Percentiles rank a stretch among this genome's conserved stretches.
These are phyloP conservation scores for Suhomyces taliae DNA, from an alignment of 1,139 yeast species.

Conservation along the genomic window DNA sequence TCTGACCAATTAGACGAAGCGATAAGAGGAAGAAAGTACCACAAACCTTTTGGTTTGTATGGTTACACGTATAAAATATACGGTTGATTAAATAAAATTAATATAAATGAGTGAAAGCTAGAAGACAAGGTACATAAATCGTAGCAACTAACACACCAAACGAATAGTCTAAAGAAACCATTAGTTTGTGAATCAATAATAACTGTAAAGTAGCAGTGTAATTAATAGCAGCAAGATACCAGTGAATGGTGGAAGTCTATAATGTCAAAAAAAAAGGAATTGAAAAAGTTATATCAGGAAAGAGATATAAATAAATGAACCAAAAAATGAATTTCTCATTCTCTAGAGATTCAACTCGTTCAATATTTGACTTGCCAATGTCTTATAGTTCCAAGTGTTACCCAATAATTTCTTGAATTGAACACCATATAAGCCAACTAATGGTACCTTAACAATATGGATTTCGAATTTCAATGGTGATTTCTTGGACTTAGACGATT, in stretches of 20 bases:
- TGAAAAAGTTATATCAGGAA: too few relatives aligned
- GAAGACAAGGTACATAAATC: neutral
- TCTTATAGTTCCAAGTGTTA: conserved; percentile 93
- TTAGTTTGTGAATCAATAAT: conserved; percentile 38
- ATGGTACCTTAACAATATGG: conserved; percentile 88
- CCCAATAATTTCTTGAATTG: conserved; percentile 93
- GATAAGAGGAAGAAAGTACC: too few relatives aligned
- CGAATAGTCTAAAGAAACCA: conserved; percentile 47
- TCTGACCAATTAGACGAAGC: too few relatives aligned
- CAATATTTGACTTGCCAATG: conserved; percentile 85
- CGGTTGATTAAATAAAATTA: neutral
- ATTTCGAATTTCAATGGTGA: conserved; percentile 83
- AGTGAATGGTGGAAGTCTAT: too few relatives aligned
- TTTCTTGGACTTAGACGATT: conserved; percentile 22
- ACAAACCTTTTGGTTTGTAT: too few relatives aligned
- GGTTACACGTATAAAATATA: neutral
- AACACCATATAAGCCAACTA: conserved; percentile 88
- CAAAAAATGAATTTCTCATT: neutral
- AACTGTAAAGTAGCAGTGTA: too few relatives aligned
- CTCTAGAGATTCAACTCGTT: conserved; percentile 67
- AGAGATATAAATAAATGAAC: neutral
- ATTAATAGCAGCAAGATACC: too few relatives aligned
- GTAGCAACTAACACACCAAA: neutral
- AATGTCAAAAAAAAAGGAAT: too few relatives aligned
- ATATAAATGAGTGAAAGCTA: neutral